Evolutionary conservation across 2,329 filamentous ascomycete species (phyloP).

Genomic region (Neofusicoccum umdonicola): DNA sequence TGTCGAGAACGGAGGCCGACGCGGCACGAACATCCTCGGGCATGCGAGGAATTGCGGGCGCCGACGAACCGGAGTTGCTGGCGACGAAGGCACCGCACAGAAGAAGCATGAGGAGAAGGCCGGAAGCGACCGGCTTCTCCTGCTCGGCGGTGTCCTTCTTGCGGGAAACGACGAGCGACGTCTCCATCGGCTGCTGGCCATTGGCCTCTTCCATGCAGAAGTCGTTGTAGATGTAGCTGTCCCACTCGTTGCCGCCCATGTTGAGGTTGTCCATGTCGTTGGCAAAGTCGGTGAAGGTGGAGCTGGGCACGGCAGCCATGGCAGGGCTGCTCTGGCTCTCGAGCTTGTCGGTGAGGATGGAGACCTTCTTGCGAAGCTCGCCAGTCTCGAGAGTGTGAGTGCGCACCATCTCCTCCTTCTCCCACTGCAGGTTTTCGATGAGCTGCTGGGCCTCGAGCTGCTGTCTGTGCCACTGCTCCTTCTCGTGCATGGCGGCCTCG

Average conservation of each 20-base stretch:
- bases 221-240: conserved; percentile 74
- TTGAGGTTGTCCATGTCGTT: conserved; percentile 79
- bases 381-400: conserved; percentile 86
- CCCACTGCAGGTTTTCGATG: conserved; percentile 72
- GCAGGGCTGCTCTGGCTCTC: conserved; percentile 55
- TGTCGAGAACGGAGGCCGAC: conserved; percentile 74
- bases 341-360: conserved; percentile 71
- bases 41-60: conserved; percentile 71
- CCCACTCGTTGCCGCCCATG: conserved; percentile 76
- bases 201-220: conserved; percentile 60
- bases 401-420: conserved; percentile 90
- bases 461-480: conserved; percentile 69
- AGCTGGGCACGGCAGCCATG: conserved; percentile 53
- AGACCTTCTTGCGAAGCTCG: conserved; percentile 89
- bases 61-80: conserved; percentile 72
- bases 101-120: conserved; percentile 90
- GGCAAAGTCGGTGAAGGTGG: conserved; percentile 69
- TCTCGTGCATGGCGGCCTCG: conserved; percentile 45
- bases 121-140: conserved; percentile 68
- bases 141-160: conserved; percentile 39
- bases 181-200: conserved; percentile 34
- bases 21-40: conserved; percentile 78
- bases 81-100: conserved; percentile 95
- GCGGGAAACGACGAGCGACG: conserved; percentile 42
- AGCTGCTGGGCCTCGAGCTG: conserved; percentile 73